phyloP scores from a whole-genome alignment of 441 rosid species.

The Pelargonium fulgidum region DNA sequence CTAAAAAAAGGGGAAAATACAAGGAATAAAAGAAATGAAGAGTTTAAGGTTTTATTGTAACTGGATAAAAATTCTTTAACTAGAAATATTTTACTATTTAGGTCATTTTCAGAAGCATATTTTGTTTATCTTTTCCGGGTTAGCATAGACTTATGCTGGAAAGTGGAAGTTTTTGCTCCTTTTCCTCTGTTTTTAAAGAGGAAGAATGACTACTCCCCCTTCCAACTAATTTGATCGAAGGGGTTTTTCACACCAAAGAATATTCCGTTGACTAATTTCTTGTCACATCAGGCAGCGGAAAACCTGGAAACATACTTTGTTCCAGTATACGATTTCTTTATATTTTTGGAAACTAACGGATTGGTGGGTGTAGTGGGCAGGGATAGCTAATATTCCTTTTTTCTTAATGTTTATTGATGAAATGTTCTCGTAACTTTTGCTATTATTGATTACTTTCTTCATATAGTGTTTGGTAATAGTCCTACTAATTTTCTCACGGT shows the following conservation, averaged over 20 bases:
- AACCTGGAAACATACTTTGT: neutral
- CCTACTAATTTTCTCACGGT: constrained; percentile 13
- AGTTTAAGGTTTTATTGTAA: neutral
- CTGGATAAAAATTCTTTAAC: neutral
- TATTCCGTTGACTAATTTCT: neutral
- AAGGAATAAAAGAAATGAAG: neutral
- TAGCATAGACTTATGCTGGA: neutral
- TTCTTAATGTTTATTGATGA: neutral
- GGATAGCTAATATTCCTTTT: neutral
- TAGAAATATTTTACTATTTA: too few species aligned
- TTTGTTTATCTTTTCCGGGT: too few species aligned
- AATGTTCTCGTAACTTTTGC: too few species aligned
- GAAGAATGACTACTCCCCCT: too few species aligned
- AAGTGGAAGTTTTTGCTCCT: too few species aligned
- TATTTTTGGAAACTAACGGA: neutral
- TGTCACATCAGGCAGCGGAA: neutral
- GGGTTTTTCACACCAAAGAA: neutral
- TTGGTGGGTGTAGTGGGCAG: neutral
- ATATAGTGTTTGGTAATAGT: neutral
- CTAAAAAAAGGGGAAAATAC: neutral
- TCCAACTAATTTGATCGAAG: too few species aligned
- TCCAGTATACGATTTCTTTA: neutral
- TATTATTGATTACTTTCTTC: neutral
- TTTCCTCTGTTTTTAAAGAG: too few species aligned
- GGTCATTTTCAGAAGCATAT: neutral